Conservation (phyloP, 768 basidiomycete species). For the Agrocybe praecox region DNA sequence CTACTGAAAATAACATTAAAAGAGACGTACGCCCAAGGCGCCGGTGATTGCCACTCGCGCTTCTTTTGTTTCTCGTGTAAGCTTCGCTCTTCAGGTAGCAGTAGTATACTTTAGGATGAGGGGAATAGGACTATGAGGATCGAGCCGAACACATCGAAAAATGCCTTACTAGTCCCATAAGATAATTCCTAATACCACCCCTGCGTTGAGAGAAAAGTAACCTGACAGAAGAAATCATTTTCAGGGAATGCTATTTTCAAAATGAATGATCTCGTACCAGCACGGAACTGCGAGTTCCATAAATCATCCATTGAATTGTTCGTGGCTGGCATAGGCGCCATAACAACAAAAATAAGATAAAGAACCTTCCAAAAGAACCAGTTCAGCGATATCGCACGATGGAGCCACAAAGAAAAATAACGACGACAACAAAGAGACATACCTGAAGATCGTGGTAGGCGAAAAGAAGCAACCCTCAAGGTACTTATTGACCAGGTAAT, state of each 20-base stretch:
- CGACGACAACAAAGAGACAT: background rate
- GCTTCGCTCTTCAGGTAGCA: slow-evolving; percentile 30
- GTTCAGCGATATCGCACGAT: too few species aligned
- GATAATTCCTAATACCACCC: slow-evolving; percentile 31
- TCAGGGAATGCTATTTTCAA: background rate
- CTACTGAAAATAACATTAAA: background rate
- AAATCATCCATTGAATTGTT: slow-evolving; percentile 12
- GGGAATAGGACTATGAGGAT: background rate
- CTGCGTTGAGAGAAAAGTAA: slow-evolving; percentile 23
- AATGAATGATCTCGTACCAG: slow-evolving; percentile 3
- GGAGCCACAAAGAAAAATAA: background rate
- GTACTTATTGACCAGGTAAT: background rate
- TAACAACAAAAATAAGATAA: background rate
- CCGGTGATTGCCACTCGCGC: slow-evolving; percentile 26
- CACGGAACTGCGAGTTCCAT: slow-evolving; percentile 16
- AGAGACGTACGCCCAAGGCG: slow-evolving; percentile 31
- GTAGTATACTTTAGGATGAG: slow-evolving; percentile 26
- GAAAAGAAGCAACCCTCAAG: background rate
- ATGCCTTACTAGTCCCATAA: slow-evolving; percentile 32
- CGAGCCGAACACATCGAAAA: background rate
- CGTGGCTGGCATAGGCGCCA: slow-evolving; percentile 11
- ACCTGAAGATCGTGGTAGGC: background rate
- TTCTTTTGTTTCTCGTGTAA: slow-evolving; percentile 24
- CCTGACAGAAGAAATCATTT: slow-evolving; percentile 3
- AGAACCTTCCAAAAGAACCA: too few species aligned